Evolutionary conservation across 1,139 yeast species (phyloP), one percentile per base, ranked within the genome.

Genomic region (Pichia sp.): DNA sequence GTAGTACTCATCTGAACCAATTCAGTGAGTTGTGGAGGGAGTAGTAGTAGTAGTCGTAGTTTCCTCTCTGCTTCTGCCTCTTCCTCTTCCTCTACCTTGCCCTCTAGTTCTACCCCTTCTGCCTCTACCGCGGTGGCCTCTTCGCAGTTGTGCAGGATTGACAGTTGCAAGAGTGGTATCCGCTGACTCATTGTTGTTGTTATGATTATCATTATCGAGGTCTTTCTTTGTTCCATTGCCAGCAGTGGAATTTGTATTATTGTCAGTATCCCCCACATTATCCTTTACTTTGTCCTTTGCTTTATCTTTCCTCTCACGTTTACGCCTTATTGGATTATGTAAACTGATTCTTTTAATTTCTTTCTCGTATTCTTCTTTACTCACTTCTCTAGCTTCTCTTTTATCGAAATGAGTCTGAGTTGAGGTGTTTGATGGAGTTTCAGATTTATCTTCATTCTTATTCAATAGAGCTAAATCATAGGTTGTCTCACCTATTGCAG

Each of bases 401-500:
- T 28, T 30, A n/a, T n/a, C n/a, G n/a, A n/a, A n/a, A n/a, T n/a
- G n/a, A n/a, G n/a, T n/a, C n/a, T n/a, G n/a, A n/a, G n/a, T n/a
- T n/a, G n/a, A n/a, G n/a, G 31, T 31, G 20, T 35, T 23, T n/a
- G 26, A 22, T 23, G 26, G 24, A n/a, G 32, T 15, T 38, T 41
- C 18, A 2, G 28, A 20, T 25, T 33, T 26, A 10, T 23, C 19
- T 15, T 22, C 35, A 17, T 36, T 22, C 20, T 34, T 18, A 15
- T 42, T 47, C 11, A 46, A 36, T 18, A 40, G 30, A n/a, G 39
- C 37, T 20, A 49, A 75, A 53, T 70, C 71, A 39, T 74, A 68
- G 0, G 84, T 79, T 0, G 83, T 78, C 32, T 72, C 70, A 52
- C 79, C 79, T 15, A 71, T 62, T 23, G 64, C 65, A 34, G 78